phyloP scores from a whole-genome alignment of 371 early-diverging fungal genomes.

The Coemansia sp. region DNA sequence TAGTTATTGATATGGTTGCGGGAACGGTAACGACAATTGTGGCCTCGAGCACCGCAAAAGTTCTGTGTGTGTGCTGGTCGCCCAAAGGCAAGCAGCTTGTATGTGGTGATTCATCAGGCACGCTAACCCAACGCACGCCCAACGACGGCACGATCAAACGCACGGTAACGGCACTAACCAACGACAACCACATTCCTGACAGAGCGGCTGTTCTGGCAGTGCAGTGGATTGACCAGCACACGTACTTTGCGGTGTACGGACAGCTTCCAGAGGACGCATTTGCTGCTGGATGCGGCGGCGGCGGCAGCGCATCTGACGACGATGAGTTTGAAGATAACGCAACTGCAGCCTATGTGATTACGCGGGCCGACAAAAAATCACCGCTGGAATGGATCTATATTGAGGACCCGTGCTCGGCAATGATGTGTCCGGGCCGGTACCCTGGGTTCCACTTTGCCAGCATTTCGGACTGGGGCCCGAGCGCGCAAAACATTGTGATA shows the following conservation, averaged over 20 bases:
- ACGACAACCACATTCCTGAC: conserved; percentile 17
- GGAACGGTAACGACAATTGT: conserved; percentile 17
- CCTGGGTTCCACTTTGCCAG: conserved; percentile 42
- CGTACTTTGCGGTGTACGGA: conserved; percentile 49
- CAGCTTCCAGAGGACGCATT: conserved; percentile 25
- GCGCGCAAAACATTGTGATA: conserved; percentile 30
- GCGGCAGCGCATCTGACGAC: conserved; percentile 25
- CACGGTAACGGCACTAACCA: conserved; percentile 32
- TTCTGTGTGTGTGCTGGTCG: conserved; percentile 49
- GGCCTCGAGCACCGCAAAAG: background rate
- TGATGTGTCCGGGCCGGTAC: conserved; percentile 40
- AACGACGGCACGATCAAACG: conserved; percentile 42
- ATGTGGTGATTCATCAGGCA: conserved; percentile 33
- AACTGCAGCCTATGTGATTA: conserved; percentile 37
- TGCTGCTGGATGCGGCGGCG: conserved; percentile 29
- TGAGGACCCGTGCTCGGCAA: conserved; percentile 50
- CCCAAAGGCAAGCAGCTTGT: conserved; percentile 54
- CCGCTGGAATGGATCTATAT: conserved; percentile 33
- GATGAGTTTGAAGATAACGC: conserved; percentile 31
- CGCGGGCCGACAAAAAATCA: conserved; percentile 38
- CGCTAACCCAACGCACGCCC: conserved; percentile 35
- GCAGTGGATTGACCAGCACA: conserved; percentile 47
- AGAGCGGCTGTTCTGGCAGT: conserved; percentile 40
- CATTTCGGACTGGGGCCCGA: conserved; percentile 39
- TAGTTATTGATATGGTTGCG: conserved; percentile 26